Evolutionary conservation across 106 monocot genomes (phyloP).

Genomic region (Dioscorea dumetorum): DNA sequence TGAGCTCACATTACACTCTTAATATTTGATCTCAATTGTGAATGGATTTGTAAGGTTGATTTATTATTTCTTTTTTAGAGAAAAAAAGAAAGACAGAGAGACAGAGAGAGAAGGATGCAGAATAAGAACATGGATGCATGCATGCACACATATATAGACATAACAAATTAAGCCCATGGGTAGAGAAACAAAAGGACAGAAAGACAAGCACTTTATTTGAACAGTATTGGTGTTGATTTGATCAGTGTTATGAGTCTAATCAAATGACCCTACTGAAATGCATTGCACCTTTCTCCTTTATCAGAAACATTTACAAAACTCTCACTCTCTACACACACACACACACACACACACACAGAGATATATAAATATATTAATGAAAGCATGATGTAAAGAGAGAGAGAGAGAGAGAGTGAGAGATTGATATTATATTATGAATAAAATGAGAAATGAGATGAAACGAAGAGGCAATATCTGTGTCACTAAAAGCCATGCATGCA

Average conservation of each 20-base stretch:
- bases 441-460: background rate
- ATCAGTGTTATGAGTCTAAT: background rate
- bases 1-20: too few relatives aligned
- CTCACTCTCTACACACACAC: too few relatives aligned
- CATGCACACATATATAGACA: background rate
- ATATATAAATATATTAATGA: background rate
- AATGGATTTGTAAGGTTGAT: too few relatives aligned
- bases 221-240: background rate
- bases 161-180: background rate
- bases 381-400: background rate
- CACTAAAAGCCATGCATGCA: slow-evolving; percentile 21
- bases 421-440: background rate
- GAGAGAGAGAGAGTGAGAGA: background rate
- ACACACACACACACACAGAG: background rate
- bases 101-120: background rate
- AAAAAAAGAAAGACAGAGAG: background rate
- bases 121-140: background rate
- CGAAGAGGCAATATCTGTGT: background rate
- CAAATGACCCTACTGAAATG: background rate
- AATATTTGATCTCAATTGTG: too few relatives aligned
- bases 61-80: too few relatives aligned
- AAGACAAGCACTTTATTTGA: background rate
- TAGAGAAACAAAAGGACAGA: background rate
- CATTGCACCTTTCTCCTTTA: too few relatives aligned
- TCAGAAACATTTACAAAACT: background rate